Conservation (phyloP, 2,329 filamentous ascomycete genomes). For the Pestalotiopsis sp. region DNA sequence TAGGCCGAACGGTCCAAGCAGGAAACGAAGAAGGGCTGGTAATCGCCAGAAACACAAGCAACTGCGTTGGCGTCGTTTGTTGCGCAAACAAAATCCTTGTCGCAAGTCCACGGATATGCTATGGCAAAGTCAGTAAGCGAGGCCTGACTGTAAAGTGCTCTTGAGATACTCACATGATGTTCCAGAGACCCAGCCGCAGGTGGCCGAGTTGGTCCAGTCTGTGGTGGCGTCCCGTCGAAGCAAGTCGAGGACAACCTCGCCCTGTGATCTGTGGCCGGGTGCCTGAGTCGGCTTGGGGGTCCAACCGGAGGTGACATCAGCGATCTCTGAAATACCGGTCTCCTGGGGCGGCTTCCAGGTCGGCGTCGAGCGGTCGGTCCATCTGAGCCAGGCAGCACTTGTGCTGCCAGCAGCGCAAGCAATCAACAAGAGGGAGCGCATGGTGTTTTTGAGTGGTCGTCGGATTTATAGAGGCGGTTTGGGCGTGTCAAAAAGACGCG, state of each 20-base stretch:
- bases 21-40: conserved; percentile 33
- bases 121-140: not conserved
- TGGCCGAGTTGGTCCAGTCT: conserved; percentile 28
- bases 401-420: conserved; percentile 1
- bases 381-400: conserved; percentile 2
- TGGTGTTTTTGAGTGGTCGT: not conserved
- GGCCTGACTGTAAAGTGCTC: too few relatives aligned
- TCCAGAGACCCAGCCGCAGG: conserved; percentile 31
- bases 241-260: not conserved
- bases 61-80: conserved; percentile 39
- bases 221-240: conserved; percentile 3
- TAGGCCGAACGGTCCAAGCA: conserved; percentile 38
- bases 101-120: conserved; percentile 29
- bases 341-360: conserved; percentile 6
- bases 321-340: not conserved
- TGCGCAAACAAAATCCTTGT: conserved; percentile 22
- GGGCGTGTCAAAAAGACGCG: not conserved
- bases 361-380: not conserved
- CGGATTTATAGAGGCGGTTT: not conserved
- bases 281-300: conserved; percentile 7
- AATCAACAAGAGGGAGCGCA: not conserved
- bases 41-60: conserved; percentile 33
- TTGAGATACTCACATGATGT: conserved; percentile 28
- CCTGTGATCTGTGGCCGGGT: not conserved
- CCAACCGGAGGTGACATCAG: not conserved